Percentiles rank a stretch among this genome's conserved stretches.
Conservation (phyloP, 768 basidiomycete genomes). For the Boletales sp. region DNA sequence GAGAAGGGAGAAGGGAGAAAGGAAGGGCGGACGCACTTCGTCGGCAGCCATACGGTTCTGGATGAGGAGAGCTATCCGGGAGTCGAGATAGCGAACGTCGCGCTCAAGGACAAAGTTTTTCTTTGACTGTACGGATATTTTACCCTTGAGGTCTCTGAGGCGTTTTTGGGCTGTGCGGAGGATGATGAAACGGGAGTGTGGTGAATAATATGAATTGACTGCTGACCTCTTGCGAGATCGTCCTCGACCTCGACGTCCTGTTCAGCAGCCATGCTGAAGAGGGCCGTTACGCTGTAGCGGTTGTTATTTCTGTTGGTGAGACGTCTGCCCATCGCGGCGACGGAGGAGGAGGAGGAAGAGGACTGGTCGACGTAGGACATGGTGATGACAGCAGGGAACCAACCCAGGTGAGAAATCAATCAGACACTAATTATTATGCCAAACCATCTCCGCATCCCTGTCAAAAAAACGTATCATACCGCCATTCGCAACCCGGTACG, state of each 20-base stretch:
- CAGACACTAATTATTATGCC: slow-evolving; percentile 40
- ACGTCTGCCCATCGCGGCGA: slow-evolving; percentile 64
- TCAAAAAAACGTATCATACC: slow-evolving; percentile 63
- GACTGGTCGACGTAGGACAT: slow-evolving; percentile 66
- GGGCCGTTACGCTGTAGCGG: slow-evolving; percentile 91
- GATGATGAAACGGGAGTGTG: neutral
- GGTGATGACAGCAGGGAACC: slow-evolving; percentile 4
- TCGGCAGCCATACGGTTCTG: slow-evolving; percentile 98
- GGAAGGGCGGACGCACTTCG: slow-evolving; percentile 54
- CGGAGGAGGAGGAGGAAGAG: slow-evolving; percentile 60
- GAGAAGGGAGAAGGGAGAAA: neutral
- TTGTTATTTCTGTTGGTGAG: slow-evolving; percentile 93
- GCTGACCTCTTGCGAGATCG: slow-evolving; percentile 87
- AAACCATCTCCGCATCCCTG: slow-evolving; percentile 71
- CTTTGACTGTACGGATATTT: slow-evolving; percentile 98
- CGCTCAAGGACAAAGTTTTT: slow-evolving; percentile 99
- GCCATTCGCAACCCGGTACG: slow-evolving; percentile 54
- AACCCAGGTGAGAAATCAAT: slow-evolving; percentile 10
- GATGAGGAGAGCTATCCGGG: slow-evolving; percentile 93
- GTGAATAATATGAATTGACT: neutral
- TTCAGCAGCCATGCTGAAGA: slow-evolving; percentile 98
- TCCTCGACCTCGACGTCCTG: slow-evolving; percentile 98
- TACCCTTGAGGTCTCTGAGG: slow-evolving; percentile 89
- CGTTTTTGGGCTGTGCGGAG: slow-evolving; percentile 85
- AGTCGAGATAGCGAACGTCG: slow-evolving; percentile 97